These are phyloP conservation scores for Thinopyrum elongatum DNA, from an alignment of 176 grass and related monocot species.

Conservation along the genomic window DNA sequence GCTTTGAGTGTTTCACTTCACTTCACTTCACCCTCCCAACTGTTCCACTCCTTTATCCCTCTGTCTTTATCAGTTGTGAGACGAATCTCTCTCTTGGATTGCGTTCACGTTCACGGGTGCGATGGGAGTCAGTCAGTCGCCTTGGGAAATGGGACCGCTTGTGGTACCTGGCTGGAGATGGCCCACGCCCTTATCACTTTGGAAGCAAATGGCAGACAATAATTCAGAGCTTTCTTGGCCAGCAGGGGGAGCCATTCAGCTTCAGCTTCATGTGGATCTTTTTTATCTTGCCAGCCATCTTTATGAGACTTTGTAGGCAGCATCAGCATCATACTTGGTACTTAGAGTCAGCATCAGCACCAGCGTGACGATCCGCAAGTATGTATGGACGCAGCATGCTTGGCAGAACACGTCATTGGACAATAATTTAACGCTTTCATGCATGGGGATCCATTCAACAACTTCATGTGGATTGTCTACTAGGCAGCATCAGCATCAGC, in stretches of 20 bases:
- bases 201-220: slow-evolving; percentile 21
- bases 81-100: not conserved
- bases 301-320: not conserved
- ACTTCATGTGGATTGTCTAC: not conserved
- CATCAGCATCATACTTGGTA: not conserved
- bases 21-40: too few species aligned
- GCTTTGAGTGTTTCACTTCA: too few species aligned
- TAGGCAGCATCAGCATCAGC: not conserved
- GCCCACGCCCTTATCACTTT: slow-evolving; percentile 19
- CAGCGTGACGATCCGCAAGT: too few species aligned
- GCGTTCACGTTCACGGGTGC: not conserved
- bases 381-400: too few species aligned
- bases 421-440: slow-evolving; percentile 25
- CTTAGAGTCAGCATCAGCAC: too few species aligned
- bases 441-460: not conserved
- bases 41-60: too few species aligned
- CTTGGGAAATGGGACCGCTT: not conserved
- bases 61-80: too few species aligned
- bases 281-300: not conserved
- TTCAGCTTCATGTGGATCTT: not conserved
- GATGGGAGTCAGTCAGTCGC: not conserved
- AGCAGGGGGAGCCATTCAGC: not conserved
- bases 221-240: slow-evolving; percentile 11
- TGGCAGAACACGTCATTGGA: not conserved
- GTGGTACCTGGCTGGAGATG: not conserved